These are phyloP conservation scores for Catharanthus roseus DNA, from an alignment of 257 asterid species.

Conservation along the genomic window DNA sequence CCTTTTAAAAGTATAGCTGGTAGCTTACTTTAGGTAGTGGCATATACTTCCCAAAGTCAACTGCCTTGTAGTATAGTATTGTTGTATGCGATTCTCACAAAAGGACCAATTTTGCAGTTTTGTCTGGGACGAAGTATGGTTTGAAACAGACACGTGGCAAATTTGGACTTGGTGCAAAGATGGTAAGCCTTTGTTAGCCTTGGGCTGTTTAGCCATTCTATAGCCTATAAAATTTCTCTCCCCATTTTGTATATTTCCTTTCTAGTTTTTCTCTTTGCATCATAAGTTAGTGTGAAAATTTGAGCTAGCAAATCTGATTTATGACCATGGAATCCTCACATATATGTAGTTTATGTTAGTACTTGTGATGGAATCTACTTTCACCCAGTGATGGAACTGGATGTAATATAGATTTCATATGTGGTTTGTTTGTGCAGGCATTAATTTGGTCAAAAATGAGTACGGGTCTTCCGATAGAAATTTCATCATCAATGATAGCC, in stretches of 20 bases:
- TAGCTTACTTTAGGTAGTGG: not conserved
- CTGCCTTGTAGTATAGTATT: not conserved
- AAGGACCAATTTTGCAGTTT: constrained; percentile 48
- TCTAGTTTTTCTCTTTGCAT: not conserved
- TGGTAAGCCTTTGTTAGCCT: constrained; percentile 46
- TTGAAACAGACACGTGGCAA: constrained; percentile 95
- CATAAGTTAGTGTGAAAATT: not conserved
- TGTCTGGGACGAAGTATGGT: constrained; percentile 92
- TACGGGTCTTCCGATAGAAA: constrained; percentile 91
- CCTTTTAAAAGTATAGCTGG: not conserved
- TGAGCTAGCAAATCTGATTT: not conserved
- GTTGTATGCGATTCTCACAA: constrained; percentile 12
- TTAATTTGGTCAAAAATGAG: constrained; percentile 97
- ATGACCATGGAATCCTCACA: not conserved
- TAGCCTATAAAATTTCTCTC: not conserved
- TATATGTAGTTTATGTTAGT: not conserved
- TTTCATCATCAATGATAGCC: constrained; percentile 73
- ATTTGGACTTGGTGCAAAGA: constrained; percentile 93
- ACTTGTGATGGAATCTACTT: not conserved
- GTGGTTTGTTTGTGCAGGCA: constrained; percentile 49
- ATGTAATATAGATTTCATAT: not conserved
- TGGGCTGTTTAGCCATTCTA: not conserved
- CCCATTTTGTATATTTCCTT: not conserved
- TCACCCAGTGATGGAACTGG: constrained; percentile 3
- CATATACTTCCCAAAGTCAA: not conserved